These are phyloP conservation scores for Rhododendron mucronatum DNA, from an alignment of 148 eudicot species.

Conservation along the genomic window DNA sequence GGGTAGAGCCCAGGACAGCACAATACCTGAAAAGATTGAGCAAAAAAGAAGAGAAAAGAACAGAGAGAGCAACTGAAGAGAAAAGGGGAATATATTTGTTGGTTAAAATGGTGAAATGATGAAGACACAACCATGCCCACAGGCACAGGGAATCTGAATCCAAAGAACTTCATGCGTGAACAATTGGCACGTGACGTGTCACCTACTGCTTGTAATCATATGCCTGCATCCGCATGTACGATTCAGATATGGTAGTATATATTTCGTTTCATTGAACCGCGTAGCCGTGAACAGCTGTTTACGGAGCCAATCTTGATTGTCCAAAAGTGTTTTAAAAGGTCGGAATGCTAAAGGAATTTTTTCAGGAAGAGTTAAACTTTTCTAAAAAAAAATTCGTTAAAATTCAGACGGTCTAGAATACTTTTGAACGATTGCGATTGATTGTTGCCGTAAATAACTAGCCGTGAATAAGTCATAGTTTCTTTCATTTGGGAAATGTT, in stretches of 20 bases:
- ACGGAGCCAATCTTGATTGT: too few species aligned
- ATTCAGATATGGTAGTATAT: neutral
- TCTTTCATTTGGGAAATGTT: too few species aligned
- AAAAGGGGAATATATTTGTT: neutral
- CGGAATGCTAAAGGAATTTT: too few species aligned
- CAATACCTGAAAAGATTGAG: neutral
- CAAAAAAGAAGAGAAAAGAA: neutral
- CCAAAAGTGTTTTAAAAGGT: too few species aligned
- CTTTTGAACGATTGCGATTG: too few species aligned
- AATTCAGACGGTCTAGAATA: too few species aligned
- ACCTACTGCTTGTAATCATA: neutral
- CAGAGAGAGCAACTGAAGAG: neutral
- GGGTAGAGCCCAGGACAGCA: neutral
- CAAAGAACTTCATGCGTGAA: neutral
- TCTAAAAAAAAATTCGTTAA: too few species aligned
- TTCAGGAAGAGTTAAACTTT: too few species aligned
- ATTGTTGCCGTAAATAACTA: too few species aligned
- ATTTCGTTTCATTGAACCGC: neutral
- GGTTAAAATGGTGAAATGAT: constrained; percentile 10
- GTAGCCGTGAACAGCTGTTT: too few species aligned
- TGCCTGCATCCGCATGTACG: neutral
- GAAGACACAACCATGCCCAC: neutral
- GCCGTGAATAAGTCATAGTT: too few species aligned
- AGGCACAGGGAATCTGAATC: constrained; percentile 1
- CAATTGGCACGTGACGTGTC: constrained; percentile 13